Evolutionary conservation across 2,329 filamentous ascomycete genomes (phyloP), one percentile per base, ranked within the genome.

Genomic region (Stagonosporopsis chrysanthemi): DNA sequence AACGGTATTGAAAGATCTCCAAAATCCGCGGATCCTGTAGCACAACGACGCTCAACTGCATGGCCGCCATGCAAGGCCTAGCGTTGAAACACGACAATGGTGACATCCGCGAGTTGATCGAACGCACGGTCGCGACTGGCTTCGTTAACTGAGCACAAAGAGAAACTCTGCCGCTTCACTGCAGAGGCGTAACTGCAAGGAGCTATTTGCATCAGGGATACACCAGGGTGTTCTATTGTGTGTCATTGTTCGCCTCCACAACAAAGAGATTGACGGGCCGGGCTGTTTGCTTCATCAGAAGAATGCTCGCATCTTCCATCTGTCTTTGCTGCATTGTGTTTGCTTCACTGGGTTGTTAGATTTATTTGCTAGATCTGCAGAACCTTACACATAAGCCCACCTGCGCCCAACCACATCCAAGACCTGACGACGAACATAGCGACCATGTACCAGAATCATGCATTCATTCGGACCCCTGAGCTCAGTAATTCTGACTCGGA

Each of bases 201-300:
- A 54, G 38, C 44, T 52, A 14, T 49, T 63, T 56, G 59, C 58
- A 66, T 67, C 61, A 64, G 64, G 64, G 43, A 55, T 58, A 15
- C 51, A 50, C 44, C n/a, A 57, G 51, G 55, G 44, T 50, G 63
- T 55, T 60, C 43, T 35, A 62, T 66, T 64, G 54, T 52, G 43
- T 46, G 48, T 41, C 63, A 67, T 69, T 67, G 68, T 68, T 42
- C 41, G 38, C 23, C 29, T 36, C 31, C 53, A 52, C 52, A 66
- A 69, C 62, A 69, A 70, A 67, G 65, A 52, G 47, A 22, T n/a
- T 5, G 26, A 22, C 22, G 17, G 41, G 47, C 39, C 19, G 22
- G 12, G 29, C 17, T 31, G 33, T 38, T 39, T 57, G 48, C 48
- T 52, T 48, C 43, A 44, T 40, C 17, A 28, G 29, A 15, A 52